Evolutionary conservation across 352 stramenopile genomes (phyloP), one percentile per base, ranked within the genome.

Genomic region (Pythium brachiatum): DNA sequence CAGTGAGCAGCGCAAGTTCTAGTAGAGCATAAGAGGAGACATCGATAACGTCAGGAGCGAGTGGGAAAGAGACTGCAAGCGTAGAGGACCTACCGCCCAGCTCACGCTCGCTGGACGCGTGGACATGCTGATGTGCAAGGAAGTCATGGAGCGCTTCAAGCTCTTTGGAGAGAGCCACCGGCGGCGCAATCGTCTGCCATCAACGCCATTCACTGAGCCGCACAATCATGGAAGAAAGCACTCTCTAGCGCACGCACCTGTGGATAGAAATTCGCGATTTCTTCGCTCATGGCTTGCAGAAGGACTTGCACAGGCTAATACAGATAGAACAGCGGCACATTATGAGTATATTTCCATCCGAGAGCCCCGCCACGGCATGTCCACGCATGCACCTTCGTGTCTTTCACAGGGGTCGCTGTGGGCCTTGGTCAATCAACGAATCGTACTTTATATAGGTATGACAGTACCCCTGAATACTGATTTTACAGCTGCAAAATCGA

Each of bases 131-230:
- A 32, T 84, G 68, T 20, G 66, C 53, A 43, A 92, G 62, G 32
- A 84, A 89, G n/a, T 87, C 68, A 23, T 83, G 59, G n/a, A 92
- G 57, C 53, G 68, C 70, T 60, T 81, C 66, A 41, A 89, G 60
- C 41, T 90, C 79, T 54, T 74, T 75, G 21, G 63, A 76, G 61
- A 92, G 63, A 39, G 76, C 56, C 54, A 80, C 69, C 2, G 70
- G 75, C 25, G 81, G 79, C 26, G 63, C 60, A 51, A 89, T 79
- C 44, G 73, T 84, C 83, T 92, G 39, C n/a, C n/a, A n/a, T n/a
- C n/a, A n/a, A n/a, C n/a, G 41, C 3, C 41, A 21, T 48, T 7
- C 18, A 48, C 41, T 15, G 3, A 48, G 18, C 20, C 7, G 3
- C 15, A n/a, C n/a, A 39, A 7, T 44, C 36, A 18, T 21, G 4